phyloP scores from a whole-genome alignment of 805 yeast genomes.

The Blastobotrys parvus region DNA sequence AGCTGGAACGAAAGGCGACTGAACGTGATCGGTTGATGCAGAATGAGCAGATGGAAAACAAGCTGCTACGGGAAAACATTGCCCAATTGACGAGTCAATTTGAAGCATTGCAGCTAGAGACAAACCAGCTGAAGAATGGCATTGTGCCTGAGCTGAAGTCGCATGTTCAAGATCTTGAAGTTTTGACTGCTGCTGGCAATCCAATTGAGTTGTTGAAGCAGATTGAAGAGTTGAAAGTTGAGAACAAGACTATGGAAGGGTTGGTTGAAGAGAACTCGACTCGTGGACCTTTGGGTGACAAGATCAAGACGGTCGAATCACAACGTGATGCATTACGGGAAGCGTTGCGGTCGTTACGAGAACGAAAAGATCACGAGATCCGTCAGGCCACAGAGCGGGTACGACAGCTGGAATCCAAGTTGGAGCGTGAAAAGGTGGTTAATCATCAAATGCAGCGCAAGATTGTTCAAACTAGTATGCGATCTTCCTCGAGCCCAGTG shows the following conservation, averaged over 20 bases:
- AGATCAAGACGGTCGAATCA: constrained; percentile 25
- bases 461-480: constrained; percentile 14
- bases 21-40: constrained; percentile 20
- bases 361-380: constrained; percentile 32
- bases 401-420: constrained; percentile 21
- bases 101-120: constrained; percentile 19
- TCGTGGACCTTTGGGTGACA: constrained; percentile 28
- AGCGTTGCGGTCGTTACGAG: constrained; percentile 32
- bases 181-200: constrained; percentile 20
- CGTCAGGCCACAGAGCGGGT: constrained; percentile 22
- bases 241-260: constrained; percentile 24
- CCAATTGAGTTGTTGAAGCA: constrained; percentile 25
- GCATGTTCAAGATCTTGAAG: constrained; percentile 19
- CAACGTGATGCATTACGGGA: constrained; percentile 34
- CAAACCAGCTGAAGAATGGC: constrained; percentile 17
- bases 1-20: constrained; percentile 22
- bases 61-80: constrained; percentile 21
- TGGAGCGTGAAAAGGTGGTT: constrained; percentile 20
- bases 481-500: constrained; percentile 5
- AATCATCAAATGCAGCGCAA: constrained; percentile 20
- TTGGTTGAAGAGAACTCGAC: constrained; percentile 25
- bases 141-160: constrained; percentile 19
- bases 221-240: constrained; percentile 25
- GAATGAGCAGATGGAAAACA: constrained; percentile 18
- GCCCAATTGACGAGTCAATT: constrained; percentile 23